phyloP scores from a whole-genome alignment of 148 eudicot genomes.

The Nepenthes mirabilis region DNA sequence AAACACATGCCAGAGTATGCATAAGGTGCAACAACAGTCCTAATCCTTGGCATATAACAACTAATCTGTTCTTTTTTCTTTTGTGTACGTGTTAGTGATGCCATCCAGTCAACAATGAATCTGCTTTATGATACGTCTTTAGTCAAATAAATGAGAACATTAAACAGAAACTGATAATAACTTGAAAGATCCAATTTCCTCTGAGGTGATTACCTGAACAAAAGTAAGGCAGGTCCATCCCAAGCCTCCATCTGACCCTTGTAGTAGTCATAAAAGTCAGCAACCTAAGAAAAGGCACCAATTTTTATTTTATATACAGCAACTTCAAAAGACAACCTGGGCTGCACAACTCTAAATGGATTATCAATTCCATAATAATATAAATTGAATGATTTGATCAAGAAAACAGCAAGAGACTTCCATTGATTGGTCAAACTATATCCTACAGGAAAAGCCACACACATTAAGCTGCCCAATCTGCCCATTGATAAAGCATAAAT shows the following conservation, averaged over 20 bases:
- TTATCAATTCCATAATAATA: not conserved
- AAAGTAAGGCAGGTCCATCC: constrained; percentile 99
- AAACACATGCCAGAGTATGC: too few species aligned
- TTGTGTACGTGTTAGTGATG: too few species aligned
- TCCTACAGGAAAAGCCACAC: not conserved
- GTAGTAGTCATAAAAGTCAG: constrained; percentile 90
- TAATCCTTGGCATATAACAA: too few species aligned
- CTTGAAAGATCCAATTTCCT: not conserved
- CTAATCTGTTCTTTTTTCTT: too few species aligned
- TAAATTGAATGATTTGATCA: not conserved
- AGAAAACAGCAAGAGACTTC: not conserved
- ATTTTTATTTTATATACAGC: constrained; percentile 2
- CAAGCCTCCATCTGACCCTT: constrained; percentile 99
- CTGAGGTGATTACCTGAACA: constrained; percentile 55
- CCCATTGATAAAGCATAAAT: too few species aligned
- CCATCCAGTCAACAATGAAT: too few species aligned
- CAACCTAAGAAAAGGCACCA: constrained; percentile 33
- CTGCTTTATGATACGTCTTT: too few species aligned
- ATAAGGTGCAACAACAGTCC: too few species aligned
- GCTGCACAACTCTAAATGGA: not conserved
- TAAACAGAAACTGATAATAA: too few species aligned
- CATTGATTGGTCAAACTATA: not conserved
- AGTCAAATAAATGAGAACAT: too few species aligned
- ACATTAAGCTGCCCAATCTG: too few species aligned
- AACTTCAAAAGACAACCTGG: constrained; percentile 1